These are phyloP conservation scores for Coemansia sp. DNA, from an alignment of 192 early-diverging fungal genomes.

Conservation along the genomic window DNA sequence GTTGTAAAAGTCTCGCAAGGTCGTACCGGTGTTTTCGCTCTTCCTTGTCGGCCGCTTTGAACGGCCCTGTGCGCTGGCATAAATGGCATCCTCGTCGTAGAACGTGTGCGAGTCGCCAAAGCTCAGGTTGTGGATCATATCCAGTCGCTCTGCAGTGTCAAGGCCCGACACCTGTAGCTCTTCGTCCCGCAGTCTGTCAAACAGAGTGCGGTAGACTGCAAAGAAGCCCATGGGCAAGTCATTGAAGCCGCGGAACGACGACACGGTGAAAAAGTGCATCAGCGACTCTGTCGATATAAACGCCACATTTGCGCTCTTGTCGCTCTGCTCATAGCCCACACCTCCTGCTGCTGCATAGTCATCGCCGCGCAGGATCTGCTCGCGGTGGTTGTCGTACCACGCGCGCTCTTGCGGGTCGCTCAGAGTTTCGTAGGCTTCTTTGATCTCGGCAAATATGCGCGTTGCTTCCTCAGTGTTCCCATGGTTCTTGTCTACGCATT, in stretches of 20 bases:
- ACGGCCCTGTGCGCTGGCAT: slow-evolving; percentile 14
- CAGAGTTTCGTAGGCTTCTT: slow-evolving; percentile 91
- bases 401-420: slow-evolving; percentile 91
- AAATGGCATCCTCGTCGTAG: slow-evolving; percentile 61
- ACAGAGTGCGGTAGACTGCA: slow-evolving; percentile 74
- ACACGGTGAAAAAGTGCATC: slow-evolving; percentile 78
- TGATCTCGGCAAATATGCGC: slow-evolving; percentile 81
- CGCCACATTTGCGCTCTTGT: slow-evolving; percentile 46
- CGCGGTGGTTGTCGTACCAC: slow-evolving; percentile 94
- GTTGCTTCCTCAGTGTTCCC: slow-evolving; percentile 83
- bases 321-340: slow-evolving; percentile 52
- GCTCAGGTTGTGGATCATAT: slow-evolving; percentile 34
- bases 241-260: slow-evolving; percentile 69
- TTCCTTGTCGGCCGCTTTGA: slow-evolving; percentile 1
- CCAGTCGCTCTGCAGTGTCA: slow-evolving; percentile 20
- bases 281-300: slow-evolving; percentile 54
- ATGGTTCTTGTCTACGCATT: slow-evolving; percentile 78
- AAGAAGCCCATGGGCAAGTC: slow-evolving; percentile 76
- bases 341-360: slow-evolving; percentile 31
- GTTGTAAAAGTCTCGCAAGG: slow-evolving; percentile 70
- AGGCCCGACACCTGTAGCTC: slow-evolving; percentile 55
- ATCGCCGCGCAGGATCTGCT: slow-evolving; percentile 85
- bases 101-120: slow-evolving; percentile 72
- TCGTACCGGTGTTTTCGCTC: slow-evolving; percentile 22
- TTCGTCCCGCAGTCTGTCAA: slow-evolving; percentile 75